Percentiles rank a stretch among this genome's conserved stretches.
Evolutionary conservation across 1,284 basidiomycete species (phyloP).

Genomic region (Inonotus hispidus): DNA sequence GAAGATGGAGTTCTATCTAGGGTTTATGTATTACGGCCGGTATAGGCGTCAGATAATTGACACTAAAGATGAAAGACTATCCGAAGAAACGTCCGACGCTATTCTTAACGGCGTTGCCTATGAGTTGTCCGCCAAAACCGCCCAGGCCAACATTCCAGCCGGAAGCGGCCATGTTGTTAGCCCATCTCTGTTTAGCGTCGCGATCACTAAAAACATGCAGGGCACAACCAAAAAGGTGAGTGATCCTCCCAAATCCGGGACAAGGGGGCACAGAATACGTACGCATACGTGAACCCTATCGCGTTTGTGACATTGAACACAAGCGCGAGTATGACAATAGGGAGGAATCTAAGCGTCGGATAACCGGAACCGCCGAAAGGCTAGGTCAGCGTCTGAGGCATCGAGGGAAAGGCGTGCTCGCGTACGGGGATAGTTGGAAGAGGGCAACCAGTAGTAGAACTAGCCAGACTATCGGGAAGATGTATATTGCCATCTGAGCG

Average conservation of each 20-base stretch:
- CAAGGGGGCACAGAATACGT: slow-evolving; percentile 28
- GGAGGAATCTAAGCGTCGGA: slow-evolving; percentile 58
- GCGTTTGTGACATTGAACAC: slow-evolving; percentile 92
- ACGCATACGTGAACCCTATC: slow-evolving; percentile 90
- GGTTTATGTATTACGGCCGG: background rate
- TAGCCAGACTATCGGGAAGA: slow-evolving; percentile 86
- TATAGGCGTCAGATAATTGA: background rate
- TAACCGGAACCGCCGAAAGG: background rate
- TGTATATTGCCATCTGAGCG: slow-evolving; percentile 75
- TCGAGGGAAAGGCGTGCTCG: slow-evolving; percentile 18
- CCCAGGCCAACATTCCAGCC: slow-evolving; percentile 63
- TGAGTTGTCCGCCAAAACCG: slow-evolving; percentile 72
- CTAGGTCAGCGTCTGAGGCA: background rate
- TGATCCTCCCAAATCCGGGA: slow-evolving; percentile 2
- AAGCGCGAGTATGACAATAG: slow-evolving; percentile 82
- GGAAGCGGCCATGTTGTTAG: slow-evolving; percentile 56
- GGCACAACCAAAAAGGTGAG: slow-evolving; percentile 14
- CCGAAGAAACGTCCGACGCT: slow-evolving; percentile 71
- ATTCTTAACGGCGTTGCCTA: slow-evolving; percentile 75
- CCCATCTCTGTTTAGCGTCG: slow-evolving; percentile 84
- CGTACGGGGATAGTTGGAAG: slow-evolving; percentile 81
- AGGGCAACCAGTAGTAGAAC: slow-evolving; percentile 83
- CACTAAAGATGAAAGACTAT: no score
- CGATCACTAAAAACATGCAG: slow-evolving; percentile 72
- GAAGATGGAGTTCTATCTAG: background rate